Conservation (phyloP, 2,329 filamentous ascomycete genomes). For the Aspergillus quadrilineatus region DNA sequence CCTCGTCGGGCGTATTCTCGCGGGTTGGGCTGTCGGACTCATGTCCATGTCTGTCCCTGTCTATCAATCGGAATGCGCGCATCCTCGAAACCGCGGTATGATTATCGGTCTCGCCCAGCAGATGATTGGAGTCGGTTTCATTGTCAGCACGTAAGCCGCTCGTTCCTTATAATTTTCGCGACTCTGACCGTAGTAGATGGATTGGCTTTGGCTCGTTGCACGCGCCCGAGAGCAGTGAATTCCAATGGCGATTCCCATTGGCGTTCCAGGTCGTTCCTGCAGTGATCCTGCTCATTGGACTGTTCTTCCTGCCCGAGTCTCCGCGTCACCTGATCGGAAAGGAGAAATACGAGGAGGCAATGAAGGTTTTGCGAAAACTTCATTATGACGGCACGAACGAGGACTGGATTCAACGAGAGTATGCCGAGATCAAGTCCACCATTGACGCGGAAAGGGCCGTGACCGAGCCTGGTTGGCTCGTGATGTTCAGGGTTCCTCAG, state of each 20-base stretch:
- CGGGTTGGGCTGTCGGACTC: constrained; percentile 50
- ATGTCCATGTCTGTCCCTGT: constrained; percentile 56
- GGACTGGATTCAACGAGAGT: constrained; percentile 53
- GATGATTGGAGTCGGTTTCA: constrained; percentile 47
- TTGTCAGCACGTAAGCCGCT: constrained; percentile 42
- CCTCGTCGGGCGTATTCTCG: constrained; percentile 54
- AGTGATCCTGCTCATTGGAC: constrained; percentile 34
- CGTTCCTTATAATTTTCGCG: neutral
- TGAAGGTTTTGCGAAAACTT: constrained; percentile 52
- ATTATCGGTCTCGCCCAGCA: constrained; percentile 46
- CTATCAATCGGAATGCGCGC: constrained; percentile 63
- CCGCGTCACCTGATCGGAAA: constrained; percentile 42
- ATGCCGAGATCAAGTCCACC: constrained; percentile 40
- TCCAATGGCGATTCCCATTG: constrained; percentile 39
- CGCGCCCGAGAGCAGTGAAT: constrained; percentile 30
- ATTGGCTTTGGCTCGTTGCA: constrained; percentile 51
- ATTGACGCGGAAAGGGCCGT: constrained; percentile 60
- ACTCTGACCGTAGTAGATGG: constrained; percentile 34
- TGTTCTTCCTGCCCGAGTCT: constrained; percentile 36
- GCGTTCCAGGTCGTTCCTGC: constrained; percentile 44
- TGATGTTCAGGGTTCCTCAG: constrained; percentile 44
- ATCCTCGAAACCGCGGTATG: constrained; percentile 57
- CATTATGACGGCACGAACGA: constrained; percentile 56
- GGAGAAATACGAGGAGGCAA: constrained; percentile 50
- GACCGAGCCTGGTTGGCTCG: constrained; percentile 44